Evolutionary conservation across 1,284 basidiomycete genomes (phyloP).

Genomic region (Marasmius fiardii): DNA sequence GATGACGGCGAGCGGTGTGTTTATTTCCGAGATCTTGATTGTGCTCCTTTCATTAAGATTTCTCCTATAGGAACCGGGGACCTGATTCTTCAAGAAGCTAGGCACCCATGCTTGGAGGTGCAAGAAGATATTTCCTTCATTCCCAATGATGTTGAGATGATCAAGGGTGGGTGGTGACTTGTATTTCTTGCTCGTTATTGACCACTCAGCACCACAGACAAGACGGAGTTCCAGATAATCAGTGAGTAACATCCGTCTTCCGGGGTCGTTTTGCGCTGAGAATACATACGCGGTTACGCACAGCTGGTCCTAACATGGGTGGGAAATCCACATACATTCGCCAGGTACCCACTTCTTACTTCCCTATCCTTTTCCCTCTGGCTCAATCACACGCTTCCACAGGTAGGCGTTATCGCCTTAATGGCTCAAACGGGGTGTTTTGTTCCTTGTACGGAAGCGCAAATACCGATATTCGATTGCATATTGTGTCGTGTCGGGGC

Average conservation of each 20-base stretch:
- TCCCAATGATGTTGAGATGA: constrained; percentile 91
- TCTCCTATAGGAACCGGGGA: constrained; percentile 63
- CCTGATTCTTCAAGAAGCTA: constrained; percentile 75
- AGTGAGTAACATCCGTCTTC: constrained; percentile 42
- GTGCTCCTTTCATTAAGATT: background rate
- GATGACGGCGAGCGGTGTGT: constrained; percentile 66
- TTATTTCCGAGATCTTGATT: background rate
- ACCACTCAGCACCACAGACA: constrained; percentile 32
- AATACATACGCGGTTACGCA: background rate
- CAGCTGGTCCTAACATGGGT: constrained; percentile 95
- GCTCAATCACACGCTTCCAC: constrained; percentile 1
- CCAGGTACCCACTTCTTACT: constrained; percentile 62
- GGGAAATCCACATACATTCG: constrained; percentile 94
- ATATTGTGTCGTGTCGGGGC: constrained; percentile 96
- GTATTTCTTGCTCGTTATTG: constrained; percentile 12
- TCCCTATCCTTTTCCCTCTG: background rate
- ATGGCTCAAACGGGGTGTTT: constrained; percentile 97
- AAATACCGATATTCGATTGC: constrained; percentile 93
- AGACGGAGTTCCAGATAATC: constrained; percentile 87
- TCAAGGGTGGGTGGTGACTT: constrained; percentile 52
- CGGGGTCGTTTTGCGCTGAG: background rate
- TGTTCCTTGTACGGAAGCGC: constrained; percentile 87
- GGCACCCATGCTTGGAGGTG: constrained; percentile 96
- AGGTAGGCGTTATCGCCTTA: constrained; percentile 91
- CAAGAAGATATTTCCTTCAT: constrained; percentile 97